Percentiles rank a stretch among this genome's conserved stretches.
These are phyloP conservation scores for Acephala macrosclerotiorum DNA, from an alignment of 2,329 filamentous ascomycete genomes.

Conservation along the genomic window DNA sequence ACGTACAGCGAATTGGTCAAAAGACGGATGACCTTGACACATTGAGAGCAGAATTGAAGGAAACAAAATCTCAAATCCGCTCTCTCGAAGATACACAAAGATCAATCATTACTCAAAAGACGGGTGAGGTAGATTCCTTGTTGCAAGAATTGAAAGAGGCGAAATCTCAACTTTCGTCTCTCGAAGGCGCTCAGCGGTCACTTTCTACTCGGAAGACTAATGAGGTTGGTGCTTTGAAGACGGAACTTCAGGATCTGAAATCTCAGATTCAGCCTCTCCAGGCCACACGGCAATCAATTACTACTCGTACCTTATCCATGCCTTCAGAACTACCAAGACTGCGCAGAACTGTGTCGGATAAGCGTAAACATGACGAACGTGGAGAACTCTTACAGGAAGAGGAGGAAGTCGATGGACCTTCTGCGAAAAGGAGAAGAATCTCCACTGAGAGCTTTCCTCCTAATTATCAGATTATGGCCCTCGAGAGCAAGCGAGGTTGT, in stretches of 20 bases:
- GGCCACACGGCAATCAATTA: neutral
- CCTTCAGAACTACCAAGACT: neutral
- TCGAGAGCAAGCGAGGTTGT: neutral
- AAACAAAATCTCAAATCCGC: conserved; percentile 32
- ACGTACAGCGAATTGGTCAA: conserved; percentile 32
- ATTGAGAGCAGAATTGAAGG: conserved; percentile 34
- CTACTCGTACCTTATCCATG: neutral
- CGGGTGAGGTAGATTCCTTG: conserved; percentile 38
- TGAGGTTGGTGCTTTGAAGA: conserved; percentile 39
- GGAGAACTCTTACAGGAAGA: neutral
- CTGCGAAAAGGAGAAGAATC: neutral
- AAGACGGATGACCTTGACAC: conserved; percentile 38
- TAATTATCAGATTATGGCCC: neutral
- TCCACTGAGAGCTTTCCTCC: neutral
- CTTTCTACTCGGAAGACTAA: conserved; percentile 31
- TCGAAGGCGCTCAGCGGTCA: conserved; percentile 21
- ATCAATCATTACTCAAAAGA: conserved; percentile 25
- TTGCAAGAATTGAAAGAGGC: conserved; percentile 35
- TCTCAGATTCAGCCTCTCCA: conserved; percentile 30
- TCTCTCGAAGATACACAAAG: conserved; percentile 21
- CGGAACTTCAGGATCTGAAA: conserved; percentile 34
- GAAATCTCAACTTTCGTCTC: conserved; percentile 25
- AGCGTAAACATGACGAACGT: neutral
- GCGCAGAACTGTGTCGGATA: neutral
- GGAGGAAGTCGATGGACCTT: neutral